Conservation (phyloP, 371 early-diverging fungal species). For the Massospora cicadina region DNA sequence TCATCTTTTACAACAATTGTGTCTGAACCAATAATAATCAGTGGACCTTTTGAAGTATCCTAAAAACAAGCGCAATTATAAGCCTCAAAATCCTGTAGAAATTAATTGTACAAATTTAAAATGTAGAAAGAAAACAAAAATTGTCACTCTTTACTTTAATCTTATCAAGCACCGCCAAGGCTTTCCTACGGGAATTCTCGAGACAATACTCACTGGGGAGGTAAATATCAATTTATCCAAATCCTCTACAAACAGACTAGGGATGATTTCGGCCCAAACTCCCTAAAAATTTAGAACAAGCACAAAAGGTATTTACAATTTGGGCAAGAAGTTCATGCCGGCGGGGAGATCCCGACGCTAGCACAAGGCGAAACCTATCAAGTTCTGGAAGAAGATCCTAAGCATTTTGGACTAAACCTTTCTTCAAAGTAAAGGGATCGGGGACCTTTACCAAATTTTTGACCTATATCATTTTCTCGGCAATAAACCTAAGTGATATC, state of each 20-base stretch:
- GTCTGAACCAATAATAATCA: slow-evolving; percentile 62
- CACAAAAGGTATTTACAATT: slow-evolving; percentile 21
- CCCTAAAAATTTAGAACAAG: slow-evolving; percentile 17
- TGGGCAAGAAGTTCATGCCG: slow-evolving; percentile 51
- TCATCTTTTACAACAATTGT: slow-evolving; percentile 47
- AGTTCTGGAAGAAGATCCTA: slow-evolving; percentile 10
- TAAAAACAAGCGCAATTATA: slow-evolving; percentile 8
- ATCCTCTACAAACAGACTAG: slow-evolving; percentile 37
- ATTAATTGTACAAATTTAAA: slow-evolving; percentile 8
- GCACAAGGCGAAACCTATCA: slow-evolving; percentile 31
- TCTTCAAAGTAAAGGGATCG: too few species aligned
- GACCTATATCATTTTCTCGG: too few species aligned
- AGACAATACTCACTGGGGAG: slow-evolving; percentile 30
- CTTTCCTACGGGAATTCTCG: slow-evolving; percentile 31
- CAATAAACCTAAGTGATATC: too few species aligned
- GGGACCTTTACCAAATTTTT: too few species aligned
- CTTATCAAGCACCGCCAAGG: slow-evolving; percentile 27
- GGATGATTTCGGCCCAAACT: slow-evolving; percentile 35
- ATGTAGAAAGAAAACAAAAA: not conserved
- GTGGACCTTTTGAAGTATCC: slow-evolving; percentile 18
- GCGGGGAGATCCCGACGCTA: slow-evolving; percentile 69
- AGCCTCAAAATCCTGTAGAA: not conserved
- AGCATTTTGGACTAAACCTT: slow-evolving; percentile 2
- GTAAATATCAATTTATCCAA: slow-evolving; percentile 34
- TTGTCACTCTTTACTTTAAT: not conserved